A percentile compares a stretch with the other conserved stretches of the same genome.
Conservation (phyloP, 495 filamentous ascomycete genomes). For the Parmelia sp. region DNA sequence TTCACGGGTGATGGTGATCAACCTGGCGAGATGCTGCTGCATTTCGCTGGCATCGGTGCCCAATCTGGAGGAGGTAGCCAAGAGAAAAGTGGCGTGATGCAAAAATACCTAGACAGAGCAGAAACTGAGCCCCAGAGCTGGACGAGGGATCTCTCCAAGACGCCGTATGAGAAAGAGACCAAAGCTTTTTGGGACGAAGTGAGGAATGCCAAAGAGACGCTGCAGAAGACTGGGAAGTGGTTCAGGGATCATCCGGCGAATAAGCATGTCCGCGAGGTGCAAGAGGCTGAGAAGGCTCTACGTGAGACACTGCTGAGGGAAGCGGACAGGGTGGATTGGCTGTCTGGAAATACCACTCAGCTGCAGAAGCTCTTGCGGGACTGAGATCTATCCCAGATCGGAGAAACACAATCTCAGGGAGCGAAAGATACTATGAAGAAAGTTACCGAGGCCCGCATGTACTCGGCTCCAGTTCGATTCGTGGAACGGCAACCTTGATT, state of each 20-base stretch:
- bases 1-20: conserved; percentile 9
- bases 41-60: conserved; percentile 15
- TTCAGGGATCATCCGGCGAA: conserved; percentile 6
- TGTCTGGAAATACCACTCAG: not conserved
- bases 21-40: conserved; percentile 9
- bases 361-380: conserved; percentile 1
- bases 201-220: conserved; percentile 1
- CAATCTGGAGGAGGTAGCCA: conserved; percentile 1
- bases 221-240: conserved; percentile 8
- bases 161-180: conserved; percentile 11
- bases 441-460: not conserved
- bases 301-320: conserved; percentile 8
- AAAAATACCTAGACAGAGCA: conserved; percentile 1
- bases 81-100: conserved; percentile 9
- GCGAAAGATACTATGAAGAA: not conserved
- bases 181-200: conserved; percentile 10
- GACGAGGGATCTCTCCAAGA: conserved; percentile 4
- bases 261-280: not conserved
- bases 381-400: not conserved
- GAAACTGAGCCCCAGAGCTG: conserved; percentile 3
- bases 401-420: not conserved
- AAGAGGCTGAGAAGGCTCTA: conserved; percentile 9
- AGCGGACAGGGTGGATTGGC: conserved; percentile 6
- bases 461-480: not conserved
- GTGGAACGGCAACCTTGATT: not conserved